Evolutionary conservation across 2,329 filamentous ascomycete species (phyloP), one percentile per base, ranked within the genome.

Genomic region (Sphaerulina musiva): DNA sequence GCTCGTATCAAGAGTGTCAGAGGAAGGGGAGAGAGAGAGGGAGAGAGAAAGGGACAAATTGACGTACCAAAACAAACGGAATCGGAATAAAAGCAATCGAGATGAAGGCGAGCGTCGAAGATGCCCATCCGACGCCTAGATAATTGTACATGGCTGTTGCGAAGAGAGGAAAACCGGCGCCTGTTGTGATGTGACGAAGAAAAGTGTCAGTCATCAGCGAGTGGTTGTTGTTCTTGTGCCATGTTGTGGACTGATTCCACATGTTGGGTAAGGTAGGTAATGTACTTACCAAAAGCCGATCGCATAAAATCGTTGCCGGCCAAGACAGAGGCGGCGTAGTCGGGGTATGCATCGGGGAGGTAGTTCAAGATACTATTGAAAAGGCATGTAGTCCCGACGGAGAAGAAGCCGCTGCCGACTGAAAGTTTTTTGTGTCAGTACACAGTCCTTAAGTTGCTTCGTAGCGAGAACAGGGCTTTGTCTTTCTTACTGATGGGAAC

Each of bases 361-460:
- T 76, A 76, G 51, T 71, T 76, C 26, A 78, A 65, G 0, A 77
- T 72, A 1, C 68, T 68, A 46, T 77, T 74, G 65, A 78, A 77
- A 6, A 78, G 69, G n/a, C 76, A 60, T 57, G 77, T 72, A 2
- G 69, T 66, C 5, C 74, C 74, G 32, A 70, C 61, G 2, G 63
- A 61, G 60, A 70, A 70, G 56, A 54, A 67, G 1, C 50, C 62
- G 0, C 69, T 69, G 9, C 69, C 69, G 49, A 73, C 26, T 26
- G 6, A 6, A 26, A 17, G 14, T 17, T 17, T 26, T 26, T 26
- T 26, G 1, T 26, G 26, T 26, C 26, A 26, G 26, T 26, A 26
- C 1, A 26, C 1, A 1, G 4, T 26, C 26, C 26, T 2, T 2
- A 1, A 26, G 26, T 6, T 26, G 26, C 26, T 26, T 26, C 6